Evolutionary conservation across 208 protist species (phyloP).

Genomic region (Acanthamoeba castellanii): DNA sequence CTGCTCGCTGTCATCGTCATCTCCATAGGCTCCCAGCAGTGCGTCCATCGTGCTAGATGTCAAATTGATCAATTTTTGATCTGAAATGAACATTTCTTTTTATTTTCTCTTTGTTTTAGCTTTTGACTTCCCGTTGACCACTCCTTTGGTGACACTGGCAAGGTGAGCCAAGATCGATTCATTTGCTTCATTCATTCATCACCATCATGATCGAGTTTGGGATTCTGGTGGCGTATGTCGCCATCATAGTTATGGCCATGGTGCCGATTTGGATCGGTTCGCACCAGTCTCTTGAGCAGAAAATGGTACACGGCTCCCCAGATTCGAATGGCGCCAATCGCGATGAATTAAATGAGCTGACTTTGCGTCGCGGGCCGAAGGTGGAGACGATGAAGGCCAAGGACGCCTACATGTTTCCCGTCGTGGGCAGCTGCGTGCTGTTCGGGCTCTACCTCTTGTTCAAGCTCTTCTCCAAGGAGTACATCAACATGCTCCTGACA

Average conservation of each 20-base stretch:
- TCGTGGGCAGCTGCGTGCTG: conserved; percentile 83
- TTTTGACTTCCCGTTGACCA: neutral
- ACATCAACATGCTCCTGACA: conserved; percentile 85
- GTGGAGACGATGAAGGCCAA: conserved; percentile 77
- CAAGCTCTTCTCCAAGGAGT: conserved; percentile 84
- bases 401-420: conserved; percentile 87
- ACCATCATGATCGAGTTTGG: neutral
- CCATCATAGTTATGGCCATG: conserved; percentile 20
- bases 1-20: neutral
- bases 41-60: neutral
- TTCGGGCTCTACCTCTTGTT: conserved; percentile 87
- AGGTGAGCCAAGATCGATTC: too few relatives aligned
- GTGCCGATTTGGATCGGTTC: conserved; percentile 30
- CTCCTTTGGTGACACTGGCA: neutral
- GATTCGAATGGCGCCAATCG: too few relatives aligned
- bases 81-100: neutral
- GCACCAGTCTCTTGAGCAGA: conserved; percentile 21
- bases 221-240: neutral
- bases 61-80: too few relatives aligned
- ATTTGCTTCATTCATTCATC: neutral
- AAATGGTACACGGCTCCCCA: neutral
- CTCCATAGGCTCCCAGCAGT: neutral
- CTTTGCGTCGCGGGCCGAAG: neutral
- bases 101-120: neutral
- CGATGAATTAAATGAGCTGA: neutral